These are phyloP conservation scores for Suhomyces kilbournensis DNA, from an alignment of 805 yeast species.

Conservation along the genomic window DNA sequence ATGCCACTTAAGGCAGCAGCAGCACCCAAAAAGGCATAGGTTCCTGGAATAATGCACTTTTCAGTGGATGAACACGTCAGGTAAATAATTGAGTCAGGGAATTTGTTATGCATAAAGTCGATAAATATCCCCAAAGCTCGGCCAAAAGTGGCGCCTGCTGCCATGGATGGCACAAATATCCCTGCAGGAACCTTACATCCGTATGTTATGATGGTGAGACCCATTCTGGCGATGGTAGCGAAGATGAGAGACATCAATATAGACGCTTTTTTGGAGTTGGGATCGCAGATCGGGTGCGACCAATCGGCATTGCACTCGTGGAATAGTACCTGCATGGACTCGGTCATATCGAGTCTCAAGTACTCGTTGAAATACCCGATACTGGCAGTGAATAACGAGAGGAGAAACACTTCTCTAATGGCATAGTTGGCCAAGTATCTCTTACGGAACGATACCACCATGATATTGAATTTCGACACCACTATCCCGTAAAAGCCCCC, in stretches of 20 bases:
- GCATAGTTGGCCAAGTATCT: conserved; percentile 57
- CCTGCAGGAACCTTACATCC: conserved; percentile 98
- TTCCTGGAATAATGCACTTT: conserved; percentile 84
- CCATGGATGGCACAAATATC: conserved; percentile 94
- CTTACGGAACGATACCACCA: conserved; percentile 75
- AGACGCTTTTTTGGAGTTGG: conserved; percentile 23
- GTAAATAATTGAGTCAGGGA: conserved; percentile 35
- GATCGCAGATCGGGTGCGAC: conserved; percentile 40
- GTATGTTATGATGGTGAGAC: conserved; percentile 77
- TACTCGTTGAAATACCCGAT: conserved; percentile 83
- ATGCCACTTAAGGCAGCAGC: conserved; percentile 94
- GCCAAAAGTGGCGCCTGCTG: conserved; percentile 94
- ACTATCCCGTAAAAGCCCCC: conserved; percentile 90
- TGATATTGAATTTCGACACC: conserved; percentile 70
- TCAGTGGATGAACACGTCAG: conserved; percentile 25
- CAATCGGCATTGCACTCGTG: conserved; percentile 66
- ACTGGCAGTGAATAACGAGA: conserved; percentile 68
- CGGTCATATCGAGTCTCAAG: conserved; percentile 88
- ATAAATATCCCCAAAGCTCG: conserved; percentile 77
- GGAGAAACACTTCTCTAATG: conserved; percentile 63
- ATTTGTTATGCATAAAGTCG: conserved; percentile 37
- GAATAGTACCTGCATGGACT: conserved; percentile 85
- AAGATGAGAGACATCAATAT: conserved; percentile 53
- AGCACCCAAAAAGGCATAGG: conserved; percentile 94
- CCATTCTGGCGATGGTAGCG: conserved; percentile 72